Evolutionary conservation across 2,329 filamentous ascomycete species (phyloP).

Genomic region (Nemania sp.): DNA sequence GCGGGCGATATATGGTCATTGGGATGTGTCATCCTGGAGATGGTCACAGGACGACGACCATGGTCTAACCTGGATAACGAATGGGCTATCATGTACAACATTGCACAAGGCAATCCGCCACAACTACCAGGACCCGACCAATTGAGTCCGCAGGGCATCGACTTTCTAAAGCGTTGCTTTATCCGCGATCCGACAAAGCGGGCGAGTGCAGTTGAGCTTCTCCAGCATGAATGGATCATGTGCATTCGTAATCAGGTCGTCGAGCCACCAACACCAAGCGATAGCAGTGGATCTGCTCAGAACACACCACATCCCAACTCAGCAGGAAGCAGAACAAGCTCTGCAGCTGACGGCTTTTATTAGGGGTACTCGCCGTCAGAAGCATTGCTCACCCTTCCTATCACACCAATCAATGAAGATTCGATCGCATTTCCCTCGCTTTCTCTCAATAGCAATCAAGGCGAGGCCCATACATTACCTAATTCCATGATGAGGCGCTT

Average conservation of each 20-base stretch:
- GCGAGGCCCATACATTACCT: conserved; percentile 12
- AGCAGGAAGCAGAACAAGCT: conserved; percentile 47
- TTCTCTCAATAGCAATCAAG: background rate
- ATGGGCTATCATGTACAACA: conserved; percentile 99
- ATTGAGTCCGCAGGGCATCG: conserved; percentile 83
- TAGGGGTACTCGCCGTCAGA: conserved; percentile 45
- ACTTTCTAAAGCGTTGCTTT: conserved; percentile 91
- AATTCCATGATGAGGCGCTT: conserved; percentile 9
- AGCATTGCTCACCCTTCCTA: conserved; percentile 38
- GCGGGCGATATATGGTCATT: conserved; percentile 96
- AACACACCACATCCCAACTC: conserved; percentile 53
- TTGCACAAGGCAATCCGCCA: conserved; percentile 94
- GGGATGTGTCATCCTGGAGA: conserved; percentile 95
- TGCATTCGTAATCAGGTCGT: conserved; percentile 73
- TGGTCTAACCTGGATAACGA: conserved; percentile 98
- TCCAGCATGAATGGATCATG: conserved; percentile 94
- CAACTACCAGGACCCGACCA: conserved; percentile 85
- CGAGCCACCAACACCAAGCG: conserved; percentile 72
- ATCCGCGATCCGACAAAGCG: conserved; percentile 82
- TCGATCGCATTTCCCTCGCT: conserved; percentile 8
- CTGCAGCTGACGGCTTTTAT: conserved; percentile 53
- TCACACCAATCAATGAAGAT: conserved; percentile 36
- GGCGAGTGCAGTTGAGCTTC: conserved; percentile 84
- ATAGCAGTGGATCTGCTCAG: conserved; percentile 59
- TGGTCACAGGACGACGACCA: conserved; percentile 93